These are phyloP conservation scores for Cyanidium caldarium DNA, from an alignment of 23 red algal genomes.

Conservation along the genomic window DNA sequence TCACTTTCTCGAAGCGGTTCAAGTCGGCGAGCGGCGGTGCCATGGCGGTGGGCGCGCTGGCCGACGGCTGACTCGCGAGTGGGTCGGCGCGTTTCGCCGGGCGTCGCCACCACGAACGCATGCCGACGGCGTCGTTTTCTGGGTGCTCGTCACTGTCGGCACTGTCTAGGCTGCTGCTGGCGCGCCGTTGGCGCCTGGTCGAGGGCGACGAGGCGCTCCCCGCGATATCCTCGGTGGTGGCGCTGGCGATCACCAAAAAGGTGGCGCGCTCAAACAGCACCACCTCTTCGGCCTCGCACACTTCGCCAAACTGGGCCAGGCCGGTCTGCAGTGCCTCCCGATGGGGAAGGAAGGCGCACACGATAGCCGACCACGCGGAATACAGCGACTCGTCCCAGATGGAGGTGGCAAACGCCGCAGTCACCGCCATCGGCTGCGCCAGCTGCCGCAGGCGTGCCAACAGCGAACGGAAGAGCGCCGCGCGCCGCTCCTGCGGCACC, in stretches of 20 bases:
- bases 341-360: constrained; percentile 8
- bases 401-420: constrained; percentile 15
- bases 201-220: too few species aligned
- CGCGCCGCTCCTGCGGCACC: not conserved
- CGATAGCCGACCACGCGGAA: constrained; percentile 18
- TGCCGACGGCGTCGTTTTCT: too few species aligned
- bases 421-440: not conserved
- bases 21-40: constrained; percentile 11
- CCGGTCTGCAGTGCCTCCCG: not conserved
- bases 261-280: constrained; percentile 33
- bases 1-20: constrained; percentile 34
- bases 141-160: too few species aligned
- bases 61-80: too few species aligned
- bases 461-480: not conserved
- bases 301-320: constrained; percentile 1
- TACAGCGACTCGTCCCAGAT: constrained; percentile 39
- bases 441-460: not conserved
- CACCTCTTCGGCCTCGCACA: constrained; percentile 9
- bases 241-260: constrained; percentile 22
- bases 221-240: too few species aligned
- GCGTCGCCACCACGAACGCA: too few species aligned
- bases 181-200: too few species aligned
- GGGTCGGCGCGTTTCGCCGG: too few species aligned
- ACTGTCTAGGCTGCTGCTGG: too few species aligned
- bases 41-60: too few species aligned